Evolutionary conservation across 1,284 basidiomycete species (phyloP).

Genomic region (Leucoagaricus sp.): DNA sequence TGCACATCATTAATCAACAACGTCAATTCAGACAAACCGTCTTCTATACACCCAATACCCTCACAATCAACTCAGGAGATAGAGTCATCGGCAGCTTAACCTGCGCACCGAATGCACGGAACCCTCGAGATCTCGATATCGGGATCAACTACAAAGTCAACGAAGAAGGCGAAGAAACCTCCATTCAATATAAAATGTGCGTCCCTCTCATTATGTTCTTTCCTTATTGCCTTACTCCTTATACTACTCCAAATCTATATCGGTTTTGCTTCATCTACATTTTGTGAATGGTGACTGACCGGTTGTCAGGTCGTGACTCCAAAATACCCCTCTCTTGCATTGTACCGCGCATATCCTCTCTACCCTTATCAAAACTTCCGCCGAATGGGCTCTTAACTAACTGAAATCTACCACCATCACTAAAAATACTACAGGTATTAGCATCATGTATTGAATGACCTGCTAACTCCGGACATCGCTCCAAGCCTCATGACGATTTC

Average conservation of each 20-base stretch:
- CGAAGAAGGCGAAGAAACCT: slow-evolving; percentile 35
- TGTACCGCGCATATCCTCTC: slow-evolving; percentile 19
- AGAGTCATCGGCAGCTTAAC: slow-evolving; percentile 69
- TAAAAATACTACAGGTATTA: slow-evolving; percentile 12
- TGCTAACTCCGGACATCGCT: neutral
- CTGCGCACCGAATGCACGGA: slow-evolving; percentile 86
- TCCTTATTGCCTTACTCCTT: slow-evolving; percentile 24
- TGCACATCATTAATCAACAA: neutral
- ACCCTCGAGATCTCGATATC: slow-evolving; percentile 94
- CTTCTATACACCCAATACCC: slow-evolving; percentile 88
- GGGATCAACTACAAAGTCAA: slow-evolving; percentile 66
- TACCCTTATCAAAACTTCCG: neutral
- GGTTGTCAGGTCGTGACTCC: slow-evolving; percentile 66
- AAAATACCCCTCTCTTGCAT: slow-evolving; percentile 11
- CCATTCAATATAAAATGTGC: slow-evolving; percentile 79
- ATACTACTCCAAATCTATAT: slow-evolving; percentile 12
- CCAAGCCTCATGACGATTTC: neutral
- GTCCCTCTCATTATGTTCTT: slow-evolving; percentile 33
- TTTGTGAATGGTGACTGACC: slow-evolving; percentile 55
- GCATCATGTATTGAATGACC: neutral
- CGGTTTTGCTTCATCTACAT: slow-evolving; percentile 6
- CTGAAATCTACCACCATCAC: neutral
- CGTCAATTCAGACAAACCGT: slow-evolving; percentile 79
- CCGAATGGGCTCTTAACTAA: neutral
- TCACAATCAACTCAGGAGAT: slow-evolving; percentile 69